phyloP scores from a whole-genome alignment of 129 eudicot genomes.

The Flaveria ramosissima region DNA sequence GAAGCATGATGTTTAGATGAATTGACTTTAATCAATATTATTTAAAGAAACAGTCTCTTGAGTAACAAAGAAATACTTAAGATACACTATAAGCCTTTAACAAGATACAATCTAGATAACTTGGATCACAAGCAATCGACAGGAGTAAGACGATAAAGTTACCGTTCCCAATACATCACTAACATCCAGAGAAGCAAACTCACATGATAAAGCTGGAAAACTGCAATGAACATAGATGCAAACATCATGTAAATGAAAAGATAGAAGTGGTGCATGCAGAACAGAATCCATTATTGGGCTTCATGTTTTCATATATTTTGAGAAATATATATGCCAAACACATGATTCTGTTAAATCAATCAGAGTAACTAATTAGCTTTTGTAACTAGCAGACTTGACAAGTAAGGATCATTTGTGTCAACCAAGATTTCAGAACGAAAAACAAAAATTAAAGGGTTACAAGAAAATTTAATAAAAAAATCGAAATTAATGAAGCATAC shows the following conservation, averaged over 20 bases:
- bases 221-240: slow-evolving; percentile 41
- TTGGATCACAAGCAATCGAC: slow-evolving; percentile 4
- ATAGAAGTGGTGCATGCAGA: not conserved
- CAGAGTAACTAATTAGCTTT: not conserved
- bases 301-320: not conserved
- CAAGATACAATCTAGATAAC: not conserved
- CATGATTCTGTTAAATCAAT: not conserved
- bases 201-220: slow-evolving; percentile 93
- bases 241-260: not conserved
- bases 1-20: slow-evolving; percentile 18
- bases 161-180: slow-evolving; percentile 98
- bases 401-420: not conserved
- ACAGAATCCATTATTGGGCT: not conserved
- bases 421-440: slow-evolving; percentile 23
- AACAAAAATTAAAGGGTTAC: slow-evolving; percentile 13
- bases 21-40: not conserved
- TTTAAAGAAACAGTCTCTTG: slow-evolving; percentile 4
- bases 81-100: not conserved
- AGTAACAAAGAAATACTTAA: not conserved
- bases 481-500: slow-evolving; percentile 37
- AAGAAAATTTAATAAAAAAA: not conserved
- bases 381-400: not conserved
- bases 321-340: not conserved
- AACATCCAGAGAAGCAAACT: slow-evolving; percentile 95
- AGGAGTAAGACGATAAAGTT: slow-evolving; percentile 38